phyloP scores from a whole-genome alignment of 2,329 filamentous ascomycete genomes.

The Coniochaeta sp. region DNA sequence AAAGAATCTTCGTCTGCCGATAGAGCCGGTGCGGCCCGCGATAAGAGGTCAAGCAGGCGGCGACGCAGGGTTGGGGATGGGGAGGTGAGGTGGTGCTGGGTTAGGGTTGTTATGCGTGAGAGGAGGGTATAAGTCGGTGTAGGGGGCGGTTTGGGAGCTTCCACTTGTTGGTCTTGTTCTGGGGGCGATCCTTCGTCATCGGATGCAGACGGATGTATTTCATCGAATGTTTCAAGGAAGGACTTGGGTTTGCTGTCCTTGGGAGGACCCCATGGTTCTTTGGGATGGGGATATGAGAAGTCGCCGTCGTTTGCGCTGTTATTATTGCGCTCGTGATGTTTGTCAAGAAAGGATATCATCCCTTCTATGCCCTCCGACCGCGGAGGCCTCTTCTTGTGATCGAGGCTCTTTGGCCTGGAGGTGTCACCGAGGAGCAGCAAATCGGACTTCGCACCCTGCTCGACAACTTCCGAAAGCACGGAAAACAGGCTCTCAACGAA shows the following conservation, averaged over 20 bases:
- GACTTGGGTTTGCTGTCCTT: slow-evolving; percentile 17
- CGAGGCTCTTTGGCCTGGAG: slow-evolving; percentile 21
- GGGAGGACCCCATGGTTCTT: slow-evolving; percentile 21
- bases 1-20: slow-evolving; percentile 74
- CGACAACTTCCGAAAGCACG: slow-evolving; percentile 74
- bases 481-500: slow-evolving; percentile 82
- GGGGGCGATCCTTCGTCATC: slow-evolving; percentile 25
- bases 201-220: slow-evolving; percentile 6
- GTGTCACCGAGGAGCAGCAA: slow-evolving; percentile 35
- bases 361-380: slow-evolving; percentile 30
- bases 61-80: slow-evolving; percentile 71
- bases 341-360: slow-evolving; percentile 53
- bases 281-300: slow-evolving; percentile 23
- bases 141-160: slow-evolving; percentile 49
- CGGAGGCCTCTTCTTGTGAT: slow-evolving; percentile 33
- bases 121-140: slow-evolving; percentile 77
- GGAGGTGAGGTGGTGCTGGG: slow-evolving; percentile 85
- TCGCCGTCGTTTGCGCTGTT: slow-evolving; percentile 18
- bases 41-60: slow-evolving; percentile 69
- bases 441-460: slow-evolving; percentile 63
- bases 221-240: slow-evolving; percentile 23
- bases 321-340: slow-evolving; percentile 34
- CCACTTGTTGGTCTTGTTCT: slow-evolving; percentile 21
- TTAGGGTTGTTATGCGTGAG: slow-evolving; percentile 71
- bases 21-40: slow-evolving; percentile 64